Percentiles rank a stretch among this genome's conserved stretches.
Conservation (phyloP, 805 yeast species). For the Spathaspora girioi region DNA sequence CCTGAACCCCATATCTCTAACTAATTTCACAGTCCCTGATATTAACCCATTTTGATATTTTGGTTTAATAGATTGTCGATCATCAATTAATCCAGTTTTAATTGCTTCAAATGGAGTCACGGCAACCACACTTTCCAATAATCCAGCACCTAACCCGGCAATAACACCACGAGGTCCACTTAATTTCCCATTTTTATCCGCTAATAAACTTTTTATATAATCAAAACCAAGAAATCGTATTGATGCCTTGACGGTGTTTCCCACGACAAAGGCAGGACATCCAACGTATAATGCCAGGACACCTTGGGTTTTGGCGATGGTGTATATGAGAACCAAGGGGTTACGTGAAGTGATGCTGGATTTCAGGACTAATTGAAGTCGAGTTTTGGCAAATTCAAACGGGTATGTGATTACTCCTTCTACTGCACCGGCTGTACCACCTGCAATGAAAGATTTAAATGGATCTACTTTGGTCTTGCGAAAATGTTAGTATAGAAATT, state of each 20-base stretch:
- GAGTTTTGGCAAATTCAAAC: conserved; percentile 93
- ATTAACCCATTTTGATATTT: conserved; percentile 65
- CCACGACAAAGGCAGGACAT: conserved; percentile 94
- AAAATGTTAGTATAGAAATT: neutral
- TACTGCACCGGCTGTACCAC: conserved; percentile 94
- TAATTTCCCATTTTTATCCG: conserved; percentile 81
- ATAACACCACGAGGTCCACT: conserved; percentile 88
- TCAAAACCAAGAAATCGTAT: conserved; percentile 93
- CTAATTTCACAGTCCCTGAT: conserved; percentile 60
- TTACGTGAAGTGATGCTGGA: conserved; percentile 66
- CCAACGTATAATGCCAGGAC: conserved; percentile 81
- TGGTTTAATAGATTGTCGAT: conserved; percentile 72
- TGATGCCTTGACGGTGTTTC: conserved; percentile 95
- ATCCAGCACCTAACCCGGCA: conserved; percentile 98
- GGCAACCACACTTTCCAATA: conserved; percentile 85
- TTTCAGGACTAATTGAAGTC: conserved; percentile 78
- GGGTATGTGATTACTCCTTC: conserved; percentile 94
- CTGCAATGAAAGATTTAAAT: conserved; percentile 81
- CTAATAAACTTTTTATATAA: conserved; percentile 68
- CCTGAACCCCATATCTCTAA: conserved; percentile 72
- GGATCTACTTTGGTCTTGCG: conserved; percentile 54
- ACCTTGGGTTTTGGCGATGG: conserved; percentile 76
- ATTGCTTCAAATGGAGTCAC: conserved; percentile 97
- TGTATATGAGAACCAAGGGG: conserved; percentile 77
- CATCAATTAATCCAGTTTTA: conserved; percentile 94